A percentile compares a stretch with the other conserved stretches of the same genome.
Conservation (phyloP, 2,329 filamentous ascomycete genomes). For the Epichloe baconii region DNA sequence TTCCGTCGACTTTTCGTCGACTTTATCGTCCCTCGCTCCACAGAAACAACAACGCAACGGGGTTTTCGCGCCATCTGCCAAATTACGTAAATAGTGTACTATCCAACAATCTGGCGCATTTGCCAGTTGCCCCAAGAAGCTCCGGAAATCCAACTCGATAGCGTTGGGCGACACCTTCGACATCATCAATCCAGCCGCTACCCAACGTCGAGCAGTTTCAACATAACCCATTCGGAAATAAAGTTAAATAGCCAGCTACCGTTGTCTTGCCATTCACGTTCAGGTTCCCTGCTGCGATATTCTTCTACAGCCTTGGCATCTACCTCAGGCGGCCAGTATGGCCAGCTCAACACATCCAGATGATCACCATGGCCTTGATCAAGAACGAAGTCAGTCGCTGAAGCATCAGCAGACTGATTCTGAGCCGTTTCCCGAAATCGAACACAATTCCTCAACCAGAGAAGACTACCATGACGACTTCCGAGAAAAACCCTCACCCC, state of each 20-base stretch:
- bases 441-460: background rate
- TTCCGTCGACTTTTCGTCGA: background rate
- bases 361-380: background rate
- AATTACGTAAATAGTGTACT: background rate
- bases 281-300: background rate
- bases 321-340: conserved; percentile 1
- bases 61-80: background rate
- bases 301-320: background rate
- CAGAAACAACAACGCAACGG: background rate
- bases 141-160: background rate
- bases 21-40: conserved; percentile 9
- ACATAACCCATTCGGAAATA: background rate
- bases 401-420: background rate
- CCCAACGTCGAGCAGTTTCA: background rate
- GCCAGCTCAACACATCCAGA: conserved; percentile 1
- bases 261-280: background rate
- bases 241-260: background rate
- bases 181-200: background rate
- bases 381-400: conserved; percentile 1
- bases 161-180: no score
- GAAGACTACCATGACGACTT: conserved; percentile 6
- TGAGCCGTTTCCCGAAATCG: conserved; percentile 4
- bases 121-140: background rate
- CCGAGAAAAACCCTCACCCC: conserved; percentile 14
- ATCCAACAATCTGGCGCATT: background rate